Conservation (phyloP, 768 basidiomycete species). For the Russula vinacea region DNA sequence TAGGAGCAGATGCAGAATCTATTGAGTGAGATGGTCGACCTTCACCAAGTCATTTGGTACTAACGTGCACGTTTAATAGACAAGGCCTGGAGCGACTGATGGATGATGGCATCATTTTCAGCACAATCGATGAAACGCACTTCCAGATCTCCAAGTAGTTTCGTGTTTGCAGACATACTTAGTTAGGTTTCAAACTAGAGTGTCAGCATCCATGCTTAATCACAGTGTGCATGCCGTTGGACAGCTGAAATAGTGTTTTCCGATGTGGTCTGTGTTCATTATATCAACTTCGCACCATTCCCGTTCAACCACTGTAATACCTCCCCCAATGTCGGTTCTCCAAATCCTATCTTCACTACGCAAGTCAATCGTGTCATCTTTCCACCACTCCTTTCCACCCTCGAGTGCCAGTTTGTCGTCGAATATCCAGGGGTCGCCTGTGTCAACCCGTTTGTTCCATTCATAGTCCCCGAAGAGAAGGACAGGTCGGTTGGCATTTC, state of each 20-base stretch:
- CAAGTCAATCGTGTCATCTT: conserved; percentile 21
- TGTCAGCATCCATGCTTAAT: background rate
- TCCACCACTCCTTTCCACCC: conserved; percentile 26
- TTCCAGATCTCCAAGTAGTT: conserved; percentile 49
- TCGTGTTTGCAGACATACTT: background rate
- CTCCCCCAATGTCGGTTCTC: conserved; percentile 21
- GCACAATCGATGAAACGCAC: conserved; percentile 80
- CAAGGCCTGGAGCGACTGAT: conserved; percentile 72
- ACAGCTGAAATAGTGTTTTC: background rate
- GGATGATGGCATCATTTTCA: conserved; percentile 76
- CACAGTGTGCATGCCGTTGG: background rate
- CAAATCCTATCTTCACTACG: conserved; percentile 21
- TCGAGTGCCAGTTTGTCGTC: conserved; percentile 23
- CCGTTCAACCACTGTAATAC: conserved; percentile 10
- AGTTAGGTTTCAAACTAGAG: background rate
- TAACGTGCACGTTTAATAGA: conserved; percentile 39
- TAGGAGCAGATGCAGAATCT: conserved; percentile 54
- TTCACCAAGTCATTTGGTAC: conserved; percentile 11
- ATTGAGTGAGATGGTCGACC: conserved; percentile 44
- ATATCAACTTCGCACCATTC: background rate
- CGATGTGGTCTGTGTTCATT: background rate
- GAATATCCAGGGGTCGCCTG: conserved; percentile 20
- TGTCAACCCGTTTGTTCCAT: conserved; percentile 27
- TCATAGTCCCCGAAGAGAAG: conserved; percentile 27
- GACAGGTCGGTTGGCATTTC: conserved; percentile 10